These are phyloP conservation scores for Claviceps pazoutovae DNA, from an alignment of 2,329 filamentous ascomycete genomes.

Conservation along the genomic window DNA sequence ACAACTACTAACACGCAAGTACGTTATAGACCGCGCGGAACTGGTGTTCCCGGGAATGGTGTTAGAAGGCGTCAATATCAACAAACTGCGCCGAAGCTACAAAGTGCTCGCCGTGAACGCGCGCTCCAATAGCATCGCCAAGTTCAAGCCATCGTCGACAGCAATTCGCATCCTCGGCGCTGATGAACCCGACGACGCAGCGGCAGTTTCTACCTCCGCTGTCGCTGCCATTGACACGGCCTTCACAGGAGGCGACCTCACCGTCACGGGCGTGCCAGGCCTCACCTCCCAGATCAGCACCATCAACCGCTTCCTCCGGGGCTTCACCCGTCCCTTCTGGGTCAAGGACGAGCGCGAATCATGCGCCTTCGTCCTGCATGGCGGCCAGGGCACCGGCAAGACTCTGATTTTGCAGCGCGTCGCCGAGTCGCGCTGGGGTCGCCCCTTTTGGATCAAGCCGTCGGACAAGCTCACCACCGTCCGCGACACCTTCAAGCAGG, in stretches of 20 bases:
- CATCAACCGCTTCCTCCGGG: conserved; percentile 52
- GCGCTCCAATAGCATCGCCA: conserved; percentile 28
- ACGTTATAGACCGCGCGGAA: conserved; percentile 42
- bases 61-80: conserved; percentile 43
- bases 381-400: conserved; percentile 76
- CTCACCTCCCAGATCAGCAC: conserved; percentile 47
- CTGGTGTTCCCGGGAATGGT: conserved; percentile 55
- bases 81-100: conserved; percentile 31
- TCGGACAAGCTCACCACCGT: conserved; percentile 45
- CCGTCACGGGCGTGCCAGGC: conserved; percentile 49
- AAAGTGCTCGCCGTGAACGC: conserved; percentile 42
- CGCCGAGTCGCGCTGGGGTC: conserved; percentile 54
- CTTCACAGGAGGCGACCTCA: conserved; percentile 19
- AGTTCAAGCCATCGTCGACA: conserved; percentile 26
- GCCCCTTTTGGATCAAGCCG: conserved; percentile 46
- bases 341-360: conserved; percentile 21
- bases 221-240: background rate
- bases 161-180: conserved; percentile 23
- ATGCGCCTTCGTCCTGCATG: conserved; percentile 60
- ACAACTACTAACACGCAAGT: background rate
- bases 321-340: conserved; percentile 31
- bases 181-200: conserved; percentile 11
- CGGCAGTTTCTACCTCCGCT: conserved; percentile 1
- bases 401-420: conserved; percentile 57
- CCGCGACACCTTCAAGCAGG: conserved; percentile 55